phyloP scores from a whole-genome alignment of 805 yeast species.

The Starmera pachycereana region DNA sequence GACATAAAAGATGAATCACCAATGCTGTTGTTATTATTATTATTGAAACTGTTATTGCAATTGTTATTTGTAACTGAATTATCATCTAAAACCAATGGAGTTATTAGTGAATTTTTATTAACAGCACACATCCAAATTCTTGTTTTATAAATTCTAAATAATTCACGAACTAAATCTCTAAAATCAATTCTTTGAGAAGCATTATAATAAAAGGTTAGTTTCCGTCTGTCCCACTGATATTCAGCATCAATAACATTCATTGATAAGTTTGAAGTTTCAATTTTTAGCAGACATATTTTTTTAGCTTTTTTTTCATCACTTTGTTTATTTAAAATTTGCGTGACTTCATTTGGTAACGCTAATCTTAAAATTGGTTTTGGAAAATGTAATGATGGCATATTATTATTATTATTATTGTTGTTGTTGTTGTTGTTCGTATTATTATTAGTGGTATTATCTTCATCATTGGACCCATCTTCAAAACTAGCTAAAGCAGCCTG shows the following conservation, averaged over 20 bases:
- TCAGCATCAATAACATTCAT: slow-evolving; percentile 67
- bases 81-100: too few relatives aligned
- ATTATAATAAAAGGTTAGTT: slow-evolving; percentile 61
- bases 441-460: background rate
- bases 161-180: slow-evolving; percentile 61
- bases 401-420: background rate
- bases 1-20: too few relatives aligned
- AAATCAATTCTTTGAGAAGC: slow-evolving; percentile 65
- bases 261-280: slow-evolving; percentile 10
- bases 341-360: slow-evolving; percentile 64
- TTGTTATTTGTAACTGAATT: too few relatives aligned
- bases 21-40: too few relatives aligned
- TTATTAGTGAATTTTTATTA: slow-evolving; percentile 1
- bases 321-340: slow-evolving; percentile 50
- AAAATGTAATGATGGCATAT: slow-evolving; percentile 23
- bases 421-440: background rate
- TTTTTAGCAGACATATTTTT: slow-evolving; percentile 15
- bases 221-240: slow-evolving; percentile 73
- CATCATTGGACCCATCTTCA: slow-evolving; percentile 5
- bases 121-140: slow-evolving; percentile 83
- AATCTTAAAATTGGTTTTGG: slow-evolving; percentile 70
- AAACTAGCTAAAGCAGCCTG: slow-evolving; percentile 34
- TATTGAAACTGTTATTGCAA: too few relatives aligned
- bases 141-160: slow-evolving; percentile 68
- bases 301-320: slow-evolving; percentile 63